Percentiles rank a stretch among this genome's conserved stretches.
Evolutionary conservation across 2,329 filamentous ascomycete species (phyloP).

Genomic region (Neurospora crassa): DNA sequence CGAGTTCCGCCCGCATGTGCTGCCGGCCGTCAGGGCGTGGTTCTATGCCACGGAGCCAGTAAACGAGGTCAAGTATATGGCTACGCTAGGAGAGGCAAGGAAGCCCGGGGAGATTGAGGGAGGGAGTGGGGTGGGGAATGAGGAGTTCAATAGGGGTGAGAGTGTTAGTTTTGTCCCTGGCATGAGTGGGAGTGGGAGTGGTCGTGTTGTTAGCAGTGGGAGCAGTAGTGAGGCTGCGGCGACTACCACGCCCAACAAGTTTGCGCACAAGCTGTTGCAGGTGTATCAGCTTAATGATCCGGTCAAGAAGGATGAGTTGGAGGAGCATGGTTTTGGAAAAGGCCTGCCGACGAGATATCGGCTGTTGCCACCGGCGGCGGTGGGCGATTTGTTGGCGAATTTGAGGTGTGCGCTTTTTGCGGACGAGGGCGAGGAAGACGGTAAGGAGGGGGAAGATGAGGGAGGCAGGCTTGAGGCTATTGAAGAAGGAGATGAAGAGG

Average conservation of each 20-base stretch:
- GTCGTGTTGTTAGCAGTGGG: neutral
- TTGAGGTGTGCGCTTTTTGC: slow-evolving; percentile 42
- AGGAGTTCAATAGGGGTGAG: slow-evolving; percentile 28
- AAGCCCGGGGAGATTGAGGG: slow-evolving; percentile 37
- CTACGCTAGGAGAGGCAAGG: slow-evolving; percentile 38
- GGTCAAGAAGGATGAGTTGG: slow-evolving; percentile 40
- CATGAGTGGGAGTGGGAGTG: neutral
- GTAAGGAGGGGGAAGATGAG: slow-evolving; percentile 15
- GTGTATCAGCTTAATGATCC: slow-evolving; percentile 56
- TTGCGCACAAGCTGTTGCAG: slow-evolving; percentile 44
- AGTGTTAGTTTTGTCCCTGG: neutral
- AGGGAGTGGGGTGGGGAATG: slow-evolving; percentile 38
- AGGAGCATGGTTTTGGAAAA: slow-evolving; percentile 43
- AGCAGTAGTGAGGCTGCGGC: neutral
- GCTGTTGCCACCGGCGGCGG: slow-evolving; percentile 46
- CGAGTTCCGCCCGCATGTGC: slow-evolving; percentile 45
- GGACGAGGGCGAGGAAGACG: slow-evolving; percentile 18
- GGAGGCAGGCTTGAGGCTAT: slow-evolving; percentile 8
- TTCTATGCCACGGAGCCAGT: slow-evolving; percentile 41
- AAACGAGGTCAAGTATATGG: slow-evolving; percentile 49
- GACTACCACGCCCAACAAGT: slow-evolving; percentile 23
- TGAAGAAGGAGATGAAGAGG: slow-evolving; percentile 1
- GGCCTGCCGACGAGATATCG: slow-evolving; percentile 39
- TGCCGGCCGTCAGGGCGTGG: slow-evolving; percentile 55
- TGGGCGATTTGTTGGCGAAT: slow-evolving; percentile 49